These are phyloP conservation scores for Blastocystis sp. DNA, from an alignment of 352 stramenopile species.

Conservation along the genomic window DNA sequence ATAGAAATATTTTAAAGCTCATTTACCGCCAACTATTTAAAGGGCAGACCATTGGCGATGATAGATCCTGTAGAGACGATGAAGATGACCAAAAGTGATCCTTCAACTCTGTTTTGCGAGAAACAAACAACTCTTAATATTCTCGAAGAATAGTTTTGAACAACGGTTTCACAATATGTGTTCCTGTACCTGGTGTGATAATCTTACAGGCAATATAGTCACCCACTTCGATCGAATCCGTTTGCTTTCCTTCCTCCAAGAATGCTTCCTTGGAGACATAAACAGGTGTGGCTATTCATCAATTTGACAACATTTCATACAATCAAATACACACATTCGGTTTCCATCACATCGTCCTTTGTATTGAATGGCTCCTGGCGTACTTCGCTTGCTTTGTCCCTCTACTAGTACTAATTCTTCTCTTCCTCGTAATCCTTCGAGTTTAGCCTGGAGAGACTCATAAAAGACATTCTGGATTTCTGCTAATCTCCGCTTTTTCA, in stretches of 20 bases:
- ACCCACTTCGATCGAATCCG: constrained; percentile 64
- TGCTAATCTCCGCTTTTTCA: constrained; percentile 86
- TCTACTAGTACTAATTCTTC: constrained; percentile 90
- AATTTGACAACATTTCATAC: not conserved
- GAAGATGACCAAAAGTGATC: not conserved
- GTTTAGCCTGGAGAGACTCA: constrained; percentile 80
- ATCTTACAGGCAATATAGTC: constrained; percentile 36
- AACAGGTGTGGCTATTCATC: constrained; percentile 14
- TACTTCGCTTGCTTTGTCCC: constrained; percentile 77
- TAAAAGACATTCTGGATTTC: constrained; percentile 90
- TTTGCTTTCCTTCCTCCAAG: not conserved
- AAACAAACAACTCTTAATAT: constrained; percentile 25
- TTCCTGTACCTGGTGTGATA: constrained; percentile 12
- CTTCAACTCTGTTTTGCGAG: not conserved
- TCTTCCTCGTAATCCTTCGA: constrained; percentile 80
- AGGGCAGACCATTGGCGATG: constrained; percentile 11
- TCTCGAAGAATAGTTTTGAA: constrained; percentile 39
- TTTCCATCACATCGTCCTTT: constrained; percentile 79
- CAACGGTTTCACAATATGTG: constrained; percentile 38
- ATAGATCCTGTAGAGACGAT: constrained; percentile 32
- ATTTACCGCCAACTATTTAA: constrained; percentile 52
- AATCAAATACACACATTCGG: constrained; percentile 62
- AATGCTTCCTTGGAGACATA: not conserved
- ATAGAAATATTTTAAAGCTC: constrained; percentile 43
- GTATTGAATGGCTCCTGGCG: constrained; percentile 72